These are phyloP conservation scores for Macrotyloma uniflorum DNA, from an alignment of 306 rosid genomes.

Conservation along the genomic window DNA sequence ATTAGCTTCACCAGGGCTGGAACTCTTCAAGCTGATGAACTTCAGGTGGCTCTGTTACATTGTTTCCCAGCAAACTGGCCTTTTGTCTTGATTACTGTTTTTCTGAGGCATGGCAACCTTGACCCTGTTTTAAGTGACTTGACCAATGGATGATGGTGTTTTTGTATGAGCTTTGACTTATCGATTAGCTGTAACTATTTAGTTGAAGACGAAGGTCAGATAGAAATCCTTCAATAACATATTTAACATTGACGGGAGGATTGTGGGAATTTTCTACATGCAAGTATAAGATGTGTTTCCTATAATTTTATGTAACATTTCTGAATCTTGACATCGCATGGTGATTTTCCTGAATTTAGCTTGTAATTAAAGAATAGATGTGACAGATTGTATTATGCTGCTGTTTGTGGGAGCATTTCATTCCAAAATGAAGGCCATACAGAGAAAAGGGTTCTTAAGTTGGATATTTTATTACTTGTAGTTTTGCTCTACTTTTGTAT, in stretches of 20 bases:
- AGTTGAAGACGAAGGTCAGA: neutral
- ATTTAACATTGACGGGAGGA: neutral
- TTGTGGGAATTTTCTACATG: neutral
- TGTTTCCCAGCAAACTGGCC: neutral
- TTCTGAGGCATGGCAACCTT: neutral
- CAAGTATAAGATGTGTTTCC: neutral
- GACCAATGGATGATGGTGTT: neutral
- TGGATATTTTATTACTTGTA: neutral
- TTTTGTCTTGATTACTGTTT: neutral
- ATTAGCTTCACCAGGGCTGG: neutral
- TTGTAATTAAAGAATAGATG: no score
- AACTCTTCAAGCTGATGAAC: no score
- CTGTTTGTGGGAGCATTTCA: neutral
- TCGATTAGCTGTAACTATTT: neutral
- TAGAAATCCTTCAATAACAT: neutral
- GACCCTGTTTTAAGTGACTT: neutral
- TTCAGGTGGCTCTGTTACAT: neutral
- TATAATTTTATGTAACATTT: neutral
- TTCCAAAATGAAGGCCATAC: conserved; percentile 26
- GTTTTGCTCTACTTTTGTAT: neutral
- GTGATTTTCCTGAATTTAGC: neutral
- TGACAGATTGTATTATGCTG: neutral
- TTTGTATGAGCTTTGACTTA: neutral
- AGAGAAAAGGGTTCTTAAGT: conserved; percentile 3
- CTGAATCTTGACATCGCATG: neutral